Conservation (phyloP, 345 rosid genomes). For the Geranium brycei region DNA sequence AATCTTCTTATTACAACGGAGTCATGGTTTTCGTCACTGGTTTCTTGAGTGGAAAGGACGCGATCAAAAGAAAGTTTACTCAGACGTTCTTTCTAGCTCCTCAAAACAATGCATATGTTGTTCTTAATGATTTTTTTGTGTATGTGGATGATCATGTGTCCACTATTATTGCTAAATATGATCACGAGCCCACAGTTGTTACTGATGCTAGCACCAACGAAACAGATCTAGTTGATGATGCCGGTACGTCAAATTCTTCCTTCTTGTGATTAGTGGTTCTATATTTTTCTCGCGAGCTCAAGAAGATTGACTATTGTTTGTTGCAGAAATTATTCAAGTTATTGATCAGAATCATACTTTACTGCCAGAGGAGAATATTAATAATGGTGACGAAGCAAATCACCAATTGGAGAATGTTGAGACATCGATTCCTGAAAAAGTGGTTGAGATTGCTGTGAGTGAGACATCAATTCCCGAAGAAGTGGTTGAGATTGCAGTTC, state of each 20-base stretch:
- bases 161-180: conserved; percentile 9
- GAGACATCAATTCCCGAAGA: conserved; percentile 19
- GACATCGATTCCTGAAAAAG: conserved; percentile 20
- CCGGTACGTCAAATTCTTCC: conserved; percentile 23
- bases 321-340: conserved; percentile 22
- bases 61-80: conserved; percentile 30
- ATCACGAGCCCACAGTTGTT: conserved; percentile 7
- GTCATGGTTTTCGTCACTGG: conserved; percentile 63
- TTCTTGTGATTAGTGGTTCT: neutral
- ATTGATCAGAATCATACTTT: conserved; percentile 7
- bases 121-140: conserved; percentile 59
- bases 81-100: conserved; percentile 68
- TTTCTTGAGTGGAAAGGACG: conserved; percentile 34
- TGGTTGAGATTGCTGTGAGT: conserved; percentile 8
- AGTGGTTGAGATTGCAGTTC: conserved; percentile 12
- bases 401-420: conserved; percentile 19
- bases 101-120: conserved; percentile 46
- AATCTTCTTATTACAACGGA: conserved; percentile 32
- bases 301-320: neutral
- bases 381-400: neutral
- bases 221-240: conserved; percentile 20
- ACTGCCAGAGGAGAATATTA: conserved; percentile 10
- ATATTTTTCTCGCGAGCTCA: neutral
- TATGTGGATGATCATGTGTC: conserved; percentile 28
- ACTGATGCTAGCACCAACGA: conserved; percentile 23